Evolutionary conservation across 176 grass and related monocot genomes (phyloP).

Genomic region (Poa pratensis): DNA sequence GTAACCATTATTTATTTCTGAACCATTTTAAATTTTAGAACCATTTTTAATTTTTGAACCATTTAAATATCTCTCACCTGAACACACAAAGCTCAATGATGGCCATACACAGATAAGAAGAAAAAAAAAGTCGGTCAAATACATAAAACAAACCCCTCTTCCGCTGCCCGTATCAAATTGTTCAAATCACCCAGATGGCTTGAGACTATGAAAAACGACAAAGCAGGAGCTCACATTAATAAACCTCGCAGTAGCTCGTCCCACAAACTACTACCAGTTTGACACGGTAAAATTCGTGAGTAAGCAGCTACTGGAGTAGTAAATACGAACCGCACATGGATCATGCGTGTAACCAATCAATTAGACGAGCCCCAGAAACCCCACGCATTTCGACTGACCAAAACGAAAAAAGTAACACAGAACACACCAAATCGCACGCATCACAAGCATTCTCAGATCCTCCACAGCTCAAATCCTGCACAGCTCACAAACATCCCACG

Average conservation of each 20-base stretch:
- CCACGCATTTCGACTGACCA: conserved; percentile 10
- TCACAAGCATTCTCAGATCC: conserved; percentile 5
- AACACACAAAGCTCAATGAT: neutral
- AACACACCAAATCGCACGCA: neutral
- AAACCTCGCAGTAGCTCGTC: neutral
- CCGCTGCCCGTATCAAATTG: conserved; percentile 14
- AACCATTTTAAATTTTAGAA: too few relatives aligned
- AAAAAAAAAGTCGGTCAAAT: neutral
- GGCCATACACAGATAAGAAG: neutral
- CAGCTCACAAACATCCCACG: too few relatives aligned
- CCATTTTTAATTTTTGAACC: too few relatives aligned
- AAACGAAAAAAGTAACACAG: neutral
- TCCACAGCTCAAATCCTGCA: neutral
- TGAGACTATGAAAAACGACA: conserved; percentile 28
- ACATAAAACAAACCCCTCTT: neutral
- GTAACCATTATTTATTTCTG: too few relatives aligned
- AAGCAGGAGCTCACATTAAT: neutral
- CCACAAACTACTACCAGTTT: neutral
- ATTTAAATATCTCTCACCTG: neutral
- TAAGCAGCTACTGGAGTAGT: neutral
- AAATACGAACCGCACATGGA: neutral
- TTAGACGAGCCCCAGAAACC: neutral
- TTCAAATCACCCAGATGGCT: conserved; percentile 12
- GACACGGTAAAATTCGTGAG: neutral
- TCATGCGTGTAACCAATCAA: neutral